phyloP scores from a whole-genome alignment of 371 early-diverging fungal genomes.

The Mucor plumbeus region DNA sequence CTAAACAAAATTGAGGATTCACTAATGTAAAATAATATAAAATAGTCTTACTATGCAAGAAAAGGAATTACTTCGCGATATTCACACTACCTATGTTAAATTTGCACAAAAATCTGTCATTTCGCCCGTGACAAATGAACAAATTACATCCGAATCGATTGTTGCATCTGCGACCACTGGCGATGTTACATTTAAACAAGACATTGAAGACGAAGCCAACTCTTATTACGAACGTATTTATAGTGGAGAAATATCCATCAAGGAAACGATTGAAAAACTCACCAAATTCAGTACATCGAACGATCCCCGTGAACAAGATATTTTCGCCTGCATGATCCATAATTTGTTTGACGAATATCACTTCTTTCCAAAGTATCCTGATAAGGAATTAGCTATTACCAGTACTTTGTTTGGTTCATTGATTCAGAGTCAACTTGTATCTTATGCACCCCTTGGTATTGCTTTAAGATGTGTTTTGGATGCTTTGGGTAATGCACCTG shows the following conservation, averaged over 20 bases:
- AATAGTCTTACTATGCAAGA: constrained; percentile 9
- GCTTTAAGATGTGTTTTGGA: constrained; percentile 88
- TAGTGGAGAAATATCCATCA: constrained; percentile 74
- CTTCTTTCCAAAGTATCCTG: constrained; percentile 94
- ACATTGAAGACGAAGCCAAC: constrained; percentile 79
- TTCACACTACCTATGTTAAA: constrained; percentile 24
- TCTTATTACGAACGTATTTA: constrained; percentile 80
- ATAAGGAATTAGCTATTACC: constrained; percentile 88
- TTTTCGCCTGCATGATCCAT: constrained; percentile 85
- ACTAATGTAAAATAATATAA: background rate
- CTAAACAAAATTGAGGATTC: background rate
- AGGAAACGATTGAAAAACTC: constrained; percentile 77
- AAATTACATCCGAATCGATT: background rate
- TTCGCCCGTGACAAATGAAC: background rate
- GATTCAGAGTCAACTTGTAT: constrained; percentile 84
- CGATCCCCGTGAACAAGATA: constrained; percentile 72
- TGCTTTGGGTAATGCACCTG: constrained; percentile 79
- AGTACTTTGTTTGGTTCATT: constrained; percentile 88
- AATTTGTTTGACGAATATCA: constrained; percentile 93
- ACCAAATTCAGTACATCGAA: constrained; percentile 73
- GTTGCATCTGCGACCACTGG: constrained; percentile 17
- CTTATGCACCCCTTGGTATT: constrained; percentile 73
- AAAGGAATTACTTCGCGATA: constrained; percentile 26
- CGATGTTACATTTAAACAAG: constrained; percentile 37
- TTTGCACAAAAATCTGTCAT: constrained; percentile 12